phyloP scores from a whole-genome alignment of 768 basidiomycete genomes.

The Russula foetens region DNA sequence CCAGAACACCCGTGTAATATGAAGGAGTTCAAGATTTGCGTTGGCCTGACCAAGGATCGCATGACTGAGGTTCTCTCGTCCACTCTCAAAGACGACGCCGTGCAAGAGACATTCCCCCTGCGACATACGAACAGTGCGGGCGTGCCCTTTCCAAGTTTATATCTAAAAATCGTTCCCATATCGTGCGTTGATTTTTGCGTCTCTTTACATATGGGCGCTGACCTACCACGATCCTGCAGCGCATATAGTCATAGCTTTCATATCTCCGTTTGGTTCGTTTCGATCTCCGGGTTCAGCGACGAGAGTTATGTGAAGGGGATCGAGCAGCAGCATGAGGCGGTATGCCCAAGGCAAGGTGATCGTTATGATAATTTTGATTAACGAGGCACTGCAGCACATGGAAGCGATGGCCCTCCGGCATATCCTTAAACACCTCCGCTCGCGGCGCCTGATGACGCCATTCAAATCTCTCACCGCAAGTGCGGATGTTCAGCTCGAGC shows the following conservation, averaged over 20 bases:
- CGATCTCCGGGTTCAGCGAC: constrained; percentile 52
- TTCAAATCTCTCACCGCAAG: constrained; percentile 51
- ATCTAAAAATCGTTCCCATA: constrained; percentile 66
- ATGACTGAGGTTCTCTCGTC: constrained; percentile 61
- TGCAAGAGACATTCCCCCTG: constrained; percentile 57
- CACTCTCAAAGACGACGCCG: constrained; percentile 55
- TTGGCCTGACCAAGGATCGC: constrained; percentile 54
- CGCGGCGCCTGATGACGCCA: constrained; percentile 61
- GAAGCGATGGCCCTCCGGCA: constrained; percentile 60
- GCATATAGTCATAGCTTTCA: constrained; percentile 69
- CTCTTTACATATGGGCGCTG: neutral
- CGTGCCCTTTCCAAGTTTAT: constrained; percentile 54
- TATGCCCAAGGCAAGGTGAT: constrained; percentile 29
- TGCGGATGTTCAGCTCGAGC: constrained; percentile 52
- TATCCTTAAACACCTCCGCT: constrained; percentile 69
- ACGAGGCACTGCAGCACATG: constrained; percentile 40
- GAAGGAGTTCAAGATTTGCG: constrained; percentile 72
- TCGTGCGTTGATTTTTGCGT: constrained; percentile 40
- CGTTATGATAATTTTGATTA: neutral
- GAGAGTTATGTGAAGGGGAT: constrained; percentile 48
- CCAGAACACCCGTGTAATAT: constrained; percentile 80
- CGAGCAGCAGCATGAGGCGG: constrained; percentile 51
- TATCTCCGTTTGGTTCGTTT: constrained; percentile 71
- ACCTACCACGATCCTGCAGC: constrained; percentile 28
- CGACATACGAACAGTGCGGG: constrained; percentile 48